These are phyloP conservation scores for Coemansia sp. DNA, from an alignment of 192 early-diverging fungal species.

Conservation along the genomic window DNA sequence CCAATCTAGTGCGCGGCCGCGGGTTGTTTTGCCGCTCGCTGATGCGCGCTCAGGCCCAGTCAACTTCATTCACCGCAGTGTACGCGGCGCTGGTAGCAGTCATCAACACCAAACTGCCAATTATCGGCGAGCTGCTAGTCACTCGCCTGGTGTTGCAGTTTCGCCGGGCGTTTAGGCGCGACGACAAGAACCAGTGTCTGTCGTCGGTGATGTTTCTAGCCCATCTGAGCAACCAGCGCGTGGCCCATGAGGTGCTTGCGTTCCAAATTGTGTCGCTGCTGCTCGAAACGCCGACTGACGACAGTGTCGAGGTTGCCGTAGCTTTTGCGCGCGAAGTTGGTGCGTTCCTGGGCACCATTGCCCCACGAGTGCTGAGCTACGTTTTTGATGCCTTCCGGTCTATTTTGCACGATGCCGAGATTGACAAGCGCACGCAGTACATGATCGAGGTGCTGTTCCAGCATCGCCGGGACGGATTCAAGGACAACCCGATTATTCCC, in stretches of 20 bases:
- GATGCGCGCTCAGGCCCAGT: constrained; percentile 87
- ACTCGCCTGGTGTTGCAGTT: constrained; percentile 83
- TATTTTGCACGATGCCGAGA: constrained; percentile 88
- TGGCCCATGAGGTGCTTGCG: constrained; percentile 84
- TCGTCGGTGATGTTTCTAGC: constrained; percentile 83
- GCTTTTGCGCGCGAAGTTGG: constrained; percentile 90
- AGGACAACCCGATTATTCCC: constrained; percentile 74
- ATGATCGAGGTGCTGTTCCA: constrained; percentile 98
- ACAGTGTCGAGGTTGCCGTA: constrained; percentile 94
- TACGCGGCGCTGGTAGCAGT: constrained; percentile 85
- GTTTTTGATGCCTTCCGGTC: constrained; percentile 90
- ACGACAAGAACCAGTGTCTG: constrained; percentile 85
- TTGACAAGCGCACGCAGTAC: constrained; percentile 91
- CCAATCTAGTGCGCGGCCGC: constrained; percentile 88
- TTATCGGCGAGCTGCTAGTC: constrained; percentile 83
- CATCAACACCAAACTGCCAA: constrained; percentile 90
- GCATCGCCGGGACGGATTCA: constrained; percentile 89
- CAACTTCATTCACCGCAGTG: constrained; percentile 85
- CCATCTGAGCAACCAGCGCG: constrained; percentile 86
- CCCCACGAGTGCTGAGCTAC: constrained; percentile 69
- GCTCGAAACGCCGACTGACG: constrained; percentile 82
- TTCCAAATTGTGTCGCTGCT: constrained; percentile 81
- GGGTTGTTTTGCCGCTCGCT: constrained; percentile 81
- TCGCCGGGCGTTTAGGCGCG: constrained; percentile 82
- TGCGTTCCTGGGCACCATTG: constrained; percentile 73